Base-by-base conservation (phyloP, 1,139 yeast species). In the Suzukiozyma palmioleophila region DNA sequence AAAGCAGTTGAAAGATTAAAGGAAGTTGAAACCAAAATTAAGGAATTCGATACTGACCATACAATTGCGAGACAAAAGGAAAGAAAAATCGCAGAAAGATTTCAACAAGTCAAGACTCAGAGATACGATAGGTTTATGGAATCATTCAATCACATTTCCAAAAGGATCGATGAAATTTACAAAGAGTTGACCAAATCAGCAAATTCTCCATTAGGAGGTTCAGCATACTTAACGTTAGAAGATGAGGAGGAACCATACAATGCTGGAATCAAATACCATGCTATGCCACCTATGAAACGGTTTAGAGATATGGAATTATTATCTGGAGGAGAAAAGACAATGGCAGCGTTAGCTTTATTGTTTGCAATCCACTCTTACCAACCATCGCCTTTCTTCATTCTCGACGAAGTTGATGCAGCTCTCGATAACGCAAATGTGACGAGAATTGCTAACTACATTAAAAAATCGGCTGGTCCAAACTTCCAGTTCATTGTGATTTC, bases 351-450 rank as follows among this genome's bases (percentile, higher is more conserved):
- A 48, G 97, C 97, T 0, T 68, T 92, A 46, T 62, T 92, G 36
- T 92, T 92, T 67, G 94, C 98, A 2, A 79, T 90, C 38, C 97
- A 92, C 58, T 83, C 95, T 0, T 86, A 68, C 62, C 94, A 84
- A 40, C 97, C 97, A 1, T 84, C 97, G 0, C 98, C 99, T 18
- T 92, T 92, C 59, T 92, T 92, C 57, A 96, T 92, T 0, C 69
- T 92, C 37, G 99, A 92, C 60, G 99, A 92, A 63, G 90, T 92
- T 13, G 99, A 92, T 65, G 97, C 98, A 1, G 97, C 98, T 0
- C 73, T 92, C 46, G 99, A 92, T 60, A 83, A 86, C 46, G 80
- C 89, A 13, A 92, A 92, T 56, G 97, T 94, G 18, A 78, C 79
- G 39, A 79, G 80, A 51, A 83, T 92, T 43, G 96, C 96, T 11